Base-by-base conservation (phyloP, 306 rosid species). In the Quercus berberidifolia region DNA sequence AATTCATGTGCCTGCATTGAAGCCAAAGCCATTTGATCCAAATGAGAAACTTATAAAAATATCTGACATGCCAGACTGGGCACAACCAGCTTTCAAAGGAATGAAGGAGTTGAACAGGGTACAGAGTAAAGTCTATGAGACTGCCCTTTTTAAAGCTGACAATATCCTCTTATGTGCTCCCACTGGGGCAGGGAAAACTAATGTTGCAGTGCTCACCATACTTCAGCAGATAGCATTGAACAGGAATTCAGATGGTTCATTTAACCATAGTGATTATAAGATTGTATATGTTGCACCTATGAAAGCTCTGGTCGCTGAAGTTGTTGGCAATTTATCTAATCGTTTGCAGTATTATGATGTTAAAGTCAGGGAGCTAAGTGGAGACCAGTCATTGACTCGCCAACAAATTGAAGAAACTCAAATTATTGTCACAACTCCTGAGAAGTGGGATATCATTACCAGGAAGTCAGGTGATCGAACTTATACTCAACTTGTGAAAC, bases 241-340 rank as follows among this genome's bases (percentile, higher is more conserved):
- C 82, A 90, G 87, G 87, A 92, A 91, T 79, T 76, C 89, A 7
- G 92, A 95, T 81, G 98, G 97, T 73, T 92, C 95, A 0, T 86
- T 91, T 76, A 91, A 95, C 80, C 98, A 92, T 75, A 82, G 70
- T 78, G 89, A 87, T 8, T 95, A 95, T 81, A 95, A 95, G 81
- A 91, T 95, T 77, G 98, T 95, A 28, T 95, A 95, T 69, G 99
- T 95, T 78, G 99, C 98, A 0, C 99, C 99, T 31, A 95, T 95
- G 99, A 95, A 95, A 88, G 99, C 99, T 55, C 99, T 95, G 78
- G 99, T 95, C 31, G 96, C 99, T 52, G 99, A 95, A 85, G 94
- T 95, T 35, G 99, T 95, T 76, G 99, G 98, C 52, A 92, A 95
- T 87, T 78, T 95, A 81, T 91, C 99, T 72, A 93, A 95, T 73